Percentiles rank a stretch among this genome's conserved stretches.
Conservation (phyloP, 192 early-diverging fungal genomes). For the Nowakowskiella sp. region DNA sequence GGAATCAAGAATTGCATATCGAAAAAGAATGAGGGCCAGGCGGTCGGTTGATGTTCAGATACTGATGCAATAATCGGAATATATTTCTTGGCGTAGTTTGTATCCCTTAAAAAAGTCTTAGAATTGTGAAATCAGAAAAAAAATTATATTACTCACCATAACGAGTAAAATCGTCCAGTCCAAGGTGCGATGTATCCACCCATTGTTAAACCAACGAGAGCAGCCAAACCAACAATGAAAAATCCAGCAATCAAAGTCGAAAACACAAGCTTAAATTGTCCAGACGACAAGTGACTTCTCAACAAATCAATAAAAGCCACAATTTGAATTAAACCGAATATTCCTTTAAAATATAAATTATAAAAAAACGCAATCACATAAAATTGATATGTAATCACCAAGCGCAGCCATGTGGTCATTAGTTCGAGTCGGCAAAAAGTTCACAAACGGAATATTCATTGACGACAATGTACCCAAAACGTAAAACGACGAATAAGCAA, state of each 20-base stretch:
- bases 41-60: slow-evolving; percentile 98
- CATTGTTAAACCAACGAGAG: slow-evolving; percentile 66
- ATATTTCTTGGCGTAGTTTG: slow-evolving; percentile 98
- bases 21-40: slow-evolving; percentile 99
- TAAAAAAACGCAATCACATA: slow-evolving; percentile 1
- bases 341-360: slow-evolving; percentile 43
- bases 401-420: slow-evolving; percentile 99
- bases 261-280: slow-evolving; percentile 81
- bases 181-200: slow-evolving; percentile 90
- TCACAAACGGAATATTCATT: slow-evolving; percentile 99
- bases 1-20: slow-evolving; percentile 95
- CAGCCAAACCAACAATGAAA: slow-evolving; percentile 48
- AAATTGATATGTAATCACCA: slow-evolving; percentile 51
- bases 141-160: slow-evolving; percentile 50
- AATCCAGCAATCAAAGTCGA: slow-evolving; percentile 52
- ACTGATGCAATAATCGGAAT: slow-evolving; percentile 99
- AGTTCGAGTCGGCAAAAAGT: slow-evolving; percentile 94
- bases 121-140: neutral
- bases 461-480: slow-evolving; percentile 89
- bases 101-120: slow-evolving; percentile 47
- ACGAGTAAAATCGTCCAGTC: slow-evolving; percentile 98
- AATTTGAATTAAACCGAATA: slow-evolving; percentile 94
- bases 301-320: slow-evolving; percentile 85
- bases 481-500: slow-evolving; percentile 98
- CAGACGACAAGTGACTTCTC: slow-evolving; percentile 65